Conservation (phyloP, 2,329 filamentous ascomycete genomes). For the Eutypella sp. region DNA sequence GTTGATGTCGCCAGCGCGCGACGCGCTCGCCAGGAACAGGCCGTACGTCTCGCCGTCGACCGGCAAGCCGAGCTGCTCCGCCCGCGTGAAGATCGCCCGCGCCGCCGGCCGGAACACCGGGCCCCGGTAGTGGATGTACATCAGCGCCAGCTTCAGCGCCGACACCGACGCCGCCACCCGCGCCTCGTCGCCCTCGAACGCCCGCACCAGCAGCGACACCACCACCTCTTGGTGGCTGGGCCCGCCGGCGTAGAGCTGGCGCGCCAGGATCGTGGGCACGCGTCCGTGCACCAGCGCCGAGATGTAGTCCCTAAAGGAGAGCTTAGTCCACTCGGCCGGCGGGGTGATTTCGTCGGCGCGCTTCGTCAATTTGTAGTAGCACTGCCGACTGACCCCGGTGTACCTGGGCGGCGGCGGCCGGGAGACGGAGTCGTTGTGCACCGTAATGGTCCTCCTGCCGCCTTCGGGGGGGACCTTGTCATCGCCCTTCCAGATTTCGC, state of each 20-base stretch:
- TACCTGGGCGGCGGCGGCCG: neutral
- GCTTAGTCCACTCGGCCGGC: constrained; percentile 22
- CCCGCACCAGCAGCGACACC: constrained; percentile 15
- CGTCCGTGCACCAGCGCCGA: constrained; percentile 19
- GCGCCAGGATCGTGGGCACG: constrained; percentile 17
- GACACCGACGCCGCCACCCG: constrained; percentile 15
- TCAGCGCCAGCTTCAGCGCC: constrained; percentile 25
- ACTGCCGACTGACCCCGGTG: constrained; percentile 6
- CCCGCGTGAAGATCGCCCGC: constrained; percentile 17
- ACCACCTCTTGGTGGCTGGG: constrained; percentile 23
- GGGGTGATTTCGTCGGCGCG: constrained; percentile 20
- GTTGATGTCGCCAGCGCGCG: constrained; percentile 19
- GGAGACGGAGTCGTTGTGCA: constrained; percentile 6
- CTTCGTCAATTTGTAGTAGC: constrained; percentile 11
- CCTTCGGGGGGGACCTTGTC: constrained; percentile 12
- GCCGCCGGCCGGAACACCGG: constrained; percentile 16
- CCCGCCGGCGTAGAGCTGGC: constrained; percentile 16
- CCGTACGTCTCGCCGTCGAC: constrained; percentile 22
- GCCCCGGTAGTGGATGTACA: constrained; percentile 16
- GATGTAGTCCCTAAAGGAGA: constrained; percentile 24
- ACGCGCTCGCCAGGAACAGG: constrained; percentile 18
- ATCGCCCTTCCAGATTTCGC: constrained; percentile 11
- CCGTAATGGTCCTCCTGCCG: constrained; percentile 17
- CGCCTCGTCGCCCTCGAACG: constrained; percentile 20
- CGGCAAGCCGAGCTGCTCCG: constrained; percentile 14